Percentiles rank a stretch among this genome's conserved stretches.
These are phyloP conservation scores for Graphium sp. DNA, from an alignment of 2,329 filamentous ascomycete species.

Conservation along the genomic window DNA sequence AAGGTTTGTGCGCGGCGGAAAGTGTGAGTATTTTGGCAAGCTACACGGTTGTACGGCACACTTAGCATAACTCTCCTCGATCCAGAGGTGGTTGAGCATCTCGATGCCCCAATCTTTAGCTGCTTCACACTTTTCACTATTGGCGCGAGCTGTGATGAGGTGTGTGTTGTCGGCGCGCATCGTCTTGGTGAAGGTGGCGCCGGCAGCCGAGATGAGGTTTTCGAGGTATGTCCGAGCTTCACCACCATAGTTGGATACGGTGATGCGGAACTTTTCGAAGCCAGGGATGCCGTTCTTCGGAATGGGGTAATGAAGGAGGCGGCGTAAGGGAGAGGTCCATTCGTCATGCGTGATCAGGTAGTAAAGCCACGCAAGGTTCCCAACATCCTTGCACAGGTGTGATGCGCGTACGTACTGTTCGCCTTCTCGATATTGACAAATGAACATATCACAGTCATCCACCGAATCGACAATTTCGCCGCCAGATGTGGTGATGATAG, in stretches of 20 bases:
- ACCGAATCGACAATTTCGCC: constrained; percentile 51
- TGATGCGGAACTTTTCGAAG: constrained; percentile 63
- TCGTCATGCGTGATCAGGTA: constrained; percentile 75
- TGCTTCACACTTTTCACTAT: constrained; percentile 85
- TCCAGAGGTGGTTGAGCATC: constrained; percentile 88
- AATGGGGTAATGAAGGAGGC: constrained; percentile 79
- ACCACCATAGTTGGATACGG: constrained; percentile 89
- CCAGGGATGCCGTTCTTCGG: constrained; percentile 62
- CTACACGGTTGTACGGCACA: constrained; percentile 61
- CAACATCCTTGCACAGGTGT: constrained; percentile 64
- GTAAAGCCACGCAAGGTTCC: constrained; percentile 88
- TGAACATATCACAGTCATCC: constrained; percentile 60
- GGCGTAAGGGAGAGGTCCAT: constrained; percentile 72
- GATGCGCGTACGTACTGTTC: constrained; percentile 62
- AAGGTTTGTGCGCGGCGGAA: constrained; percentile 77
- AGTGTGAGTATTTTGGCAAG: constrained; percentile 64
- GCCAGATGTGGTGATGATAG: constrained; percentile 54
- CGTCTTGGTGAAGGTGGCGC: constrained; percentile 83
- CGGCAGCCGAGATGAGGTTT: constrained; percentile 70
- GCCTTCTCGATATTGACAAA: constrained; percentile 78
- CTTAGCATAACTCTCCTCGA: constrained; percentile 91
- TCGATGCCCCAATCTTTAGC: constrained; percentile 84
- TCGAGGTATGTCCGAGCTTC: constrained; percentile 88
- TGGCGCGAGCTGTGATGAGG: constrained; percentile 75
- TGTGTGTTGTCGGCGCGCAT: constrained; percentile 94